Base-by-base conservation (phyloP, 345 rosid species). In the Anastatica hierochuntica region DNA sequence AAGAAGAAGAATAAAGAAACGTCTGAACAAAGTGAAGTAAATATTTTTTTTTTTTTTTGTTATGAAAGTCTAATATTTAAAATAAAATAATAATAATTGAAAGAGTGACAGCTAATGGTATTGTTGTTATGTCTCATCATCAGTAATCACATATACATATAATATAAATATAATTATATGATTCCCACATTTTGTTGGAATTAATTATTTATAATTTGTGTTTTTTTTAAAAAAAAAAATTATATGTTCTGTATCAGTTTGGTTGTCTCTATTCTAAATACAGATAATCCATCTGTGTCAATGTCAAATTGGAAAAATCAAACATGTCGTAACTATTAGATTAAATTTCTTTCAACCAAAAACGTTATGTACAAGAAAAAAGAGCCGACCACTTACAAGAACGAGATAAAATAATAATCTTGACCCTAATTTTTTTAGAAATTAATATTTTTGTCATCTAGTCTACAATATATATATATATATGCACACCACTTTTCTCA, bases 51-150 rank as follows among this genome's bases (percentile, higher is more conserved):
- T 14, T 21, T 42, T 63, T 19, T 36, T 29, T 21, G 5, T 21
- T 21, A 13, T 49, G 14, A 12, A 58, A 37, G 17, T 64, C 51
- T 33, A 23, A 8, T 24, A 24, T 12, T 35, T 30, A 10, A 21
- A 21, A 2, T n/a, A 17, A 10, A 47, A 33, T 31, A 18, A 19
- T 27, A 40, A 38, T 47, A 31, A 19, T 43, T 14, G 48, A 57
- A 51, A 37, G 52, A 41, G 60, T 66, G 70, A 66, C 70, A 66
- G 70, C 64, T 66, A 59, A 66, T 66, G 54, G 53, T 66, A 51
- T 66, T 51, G 70, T 66, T 66, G 70, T 66, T 58, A 58, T 66
- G 64, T 66, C 64, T 66, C 70, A 58, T 58, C 70, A 58, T 66
- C 48, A 65, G 64, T 50, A 26, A 58, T 65, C 64, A 65, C 69